Evolutionary conservation across 371 early-diverging fungal species (phyloP), one percentile per base, ranked within the genome.

Genomic region (Mortierella sp.): DNA sequence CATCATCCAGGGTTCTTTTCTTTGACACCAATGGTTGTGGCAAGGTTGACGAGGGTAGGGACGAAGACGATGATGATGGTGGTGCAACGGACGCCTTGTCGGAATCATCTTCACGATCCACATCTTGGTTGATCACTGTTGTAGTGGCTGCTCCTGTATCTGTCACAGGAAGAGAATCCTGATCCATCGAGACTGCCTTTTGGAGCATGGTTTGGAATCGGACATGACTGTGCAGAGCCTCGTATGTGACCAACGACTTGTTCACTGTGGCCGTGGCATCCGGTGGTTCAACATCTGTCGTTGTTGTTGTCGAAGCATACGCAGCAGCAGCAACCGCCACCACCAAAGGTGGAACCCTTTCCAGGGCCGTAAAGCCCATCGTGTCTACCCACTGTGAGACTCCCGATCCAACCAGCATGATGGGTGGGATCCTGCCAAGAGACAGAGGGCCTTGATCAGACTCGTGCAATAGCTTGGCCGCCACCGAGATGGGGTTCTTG

Each of bases 351-450:
- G 2, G 29, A 22, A 60, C 57, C 25, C 71, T 44, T 24, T 63
- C 60, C 9, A 71, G 48, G 3, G 29, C 6, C 9, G 48, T 6
- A 46, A 45, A 73, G 5, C 57, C 74, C 74, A 74, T 74, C 6
- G 67, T 74, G 27, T 74, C 60, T 2, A 60, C 56, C 74, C 74
- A 74, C 4, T 55, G 53, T 31, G 79, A 77, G 16, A 89, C 94
- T 0, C 92, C 93, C 2, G 79, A 57, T 2, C 91, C 94, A 6
- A 81, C 85, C 6, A 95, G 71, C 67, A 93, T 37, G 83, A 94
- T 83, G 1, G 95, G 94, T 12, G 92, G 91, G 3, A 94, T 85
- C 31, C 91, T 74, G 12, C 96, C 95, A 0, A 81, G 69, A 0
- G 82, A 67, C 7, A 83, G 19, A 13, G 86, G 80, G 0, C 89